Evolutionary conservation across 2,329 filamentous ascomycete genomes (phyloP), one percentile per base, ranked within the genome.

Genomic region (Phialemoniopsis sp.): DNA sequence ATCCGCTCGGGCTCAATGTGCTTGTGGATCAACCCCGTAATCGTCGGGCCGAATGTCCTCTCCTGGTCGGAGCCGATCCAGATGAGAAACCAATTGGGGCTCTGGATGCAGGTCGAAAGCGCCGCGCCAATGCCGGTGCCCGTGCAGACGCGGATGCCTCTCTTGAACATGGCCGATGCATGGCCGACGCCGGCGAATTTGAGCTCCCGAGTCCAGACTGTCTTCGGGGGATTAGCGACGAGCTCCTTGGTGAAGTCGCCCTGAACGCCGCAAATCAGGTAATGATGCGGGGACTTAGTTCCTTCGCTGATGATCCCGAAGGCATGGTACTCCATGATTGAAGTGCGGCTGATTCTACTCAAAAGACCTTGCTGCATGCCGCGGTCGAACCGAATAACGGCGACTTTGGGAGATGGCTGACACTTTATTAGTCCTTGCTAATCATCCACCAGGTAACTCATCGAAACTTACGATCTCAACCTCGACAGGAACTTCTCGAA

Each of bases 61-160:
- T 66, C 63, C 36, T 65, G 63, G 46, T 66, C 58, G 15, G 61
- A 64, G 7, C 63, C 63, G 32, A 66, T 65, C 62, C 63, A 65
- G 42, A 66, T 66, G 29, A 66, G 57, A 44, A 66, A 66, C 62
- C 60, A 65, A 38, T 64, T 53, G 8, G 52, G 53, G 43, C 51
- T 62, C 41, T 66, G 63, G 43, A 66, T 65, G 48, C 63, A 66
- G 8, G 63, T 66, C 1, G 63, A 65, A 8, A 66, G 49, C 2
- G 63, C 61, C 15, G 63, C 63, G 2, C 63, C 63, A 36, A 66
- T 65, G 14, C 63, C 63, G 2, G 63, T 66, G 26, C 62, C 62
- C 0, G 63, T 66, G 47, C 62, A 65, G 39, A 66, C 57, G 31
- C 62, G 59, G 35, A 66, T 66, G 15, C 62, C 63, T 38, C 62